Conservation (phyloP, 345 rosid genomes). For the Isatis tinctoria region DNA sequence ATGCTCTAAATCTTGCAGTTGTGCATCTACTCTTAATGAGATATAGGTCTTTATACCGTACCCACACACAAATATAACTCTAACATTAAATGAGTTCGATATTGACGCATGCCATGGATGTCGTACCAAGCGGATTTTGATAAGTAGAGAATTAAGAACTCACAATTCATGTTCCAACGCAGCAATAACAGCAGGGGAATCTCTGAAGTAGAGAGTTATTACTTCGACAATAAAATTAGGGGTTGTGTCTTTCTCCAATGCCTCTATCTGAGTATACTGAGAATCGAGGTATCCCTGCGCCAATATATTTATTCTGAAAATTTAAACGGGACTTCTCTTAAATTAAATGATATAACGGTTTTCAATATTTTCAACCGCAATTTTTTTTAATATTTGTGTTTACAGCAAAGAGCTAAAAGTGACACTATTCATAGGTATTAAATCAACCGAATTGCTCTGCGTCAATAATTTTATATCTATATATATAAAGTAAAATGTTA, state of each 20-base stretch:
- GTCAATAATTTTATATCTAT: background rate
- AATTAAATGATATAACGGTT: background rate
- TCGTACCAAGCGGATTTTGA: background rate
- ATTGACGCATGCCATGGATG: background rate
- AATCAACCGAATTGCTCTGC: background rate
- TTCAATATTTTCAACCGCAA: background rate
- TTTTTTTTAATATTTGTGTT: background rate
- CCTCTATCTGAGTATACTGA: constrained; percentile 27
- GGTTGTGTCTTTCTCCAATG: background rate
- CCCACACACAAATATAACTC: background rate
- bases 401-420: background rate
- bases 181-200: constrained; percentile 28
- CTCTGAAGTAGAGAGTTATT: constrained; percentile 31
- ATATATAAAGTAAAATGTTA: too few relatives aligned
- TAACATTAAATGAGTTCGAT: background rate
- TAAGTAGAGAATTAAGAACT: constrained; percentile 6
- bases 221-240: constrained; percentile 4
- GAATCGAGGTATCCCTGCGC: constrained; percentile 19
- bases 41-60: background rate
- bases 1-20: background rate
- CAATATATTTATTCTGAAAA: background rate
- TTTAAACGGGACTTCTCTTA: background rate
- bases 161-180: constrained; percentile 25
- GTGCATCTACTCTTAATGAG: background rate
- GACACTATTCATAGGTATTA: background rate